These are phyloP conservation scores for Davidsoniella neocaledoniae DNA, from an alignment of 2,329 filamentous ascomycete genomes.

Conservation along the genomic window DNA sequence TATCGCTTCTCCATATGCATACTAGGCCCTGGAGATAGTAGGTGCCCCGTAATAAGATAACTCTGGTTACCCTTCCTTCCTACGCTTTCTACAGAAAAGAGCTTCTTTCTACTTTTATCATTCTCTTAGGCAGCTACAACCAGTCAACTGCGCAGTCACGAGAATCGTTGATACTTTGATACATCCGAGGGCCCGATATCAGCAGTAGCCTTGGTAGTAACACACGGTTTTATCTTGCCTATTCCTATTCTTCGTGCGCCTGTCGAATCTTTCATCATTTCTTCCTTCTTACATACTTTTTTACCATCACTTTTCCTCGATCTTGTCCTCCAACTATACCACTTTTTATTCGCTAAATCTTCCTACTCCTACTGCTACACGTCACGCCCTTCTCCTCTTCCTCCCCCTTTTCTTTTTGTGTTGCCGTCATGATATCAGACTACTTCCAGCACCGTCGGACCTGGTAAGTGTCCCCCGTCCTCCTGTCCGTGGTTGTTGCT, in stretches of 20 bases:
- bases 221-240: neutral
- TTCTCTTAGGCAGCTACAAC: too few species aligned
- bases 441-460: constrained; percentile 17
- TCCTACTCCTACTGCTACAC: neutral
- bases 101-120: too few species aligned
- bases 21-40: too few species aligned
- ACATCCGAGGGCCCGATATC: too few species aligned
- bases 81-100: too few species aligned
- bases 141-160: too few species aligned
- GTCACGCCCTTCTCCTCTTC: neutral
- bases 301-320: neutral
- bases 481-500: too few species aligned
- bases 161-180: too few species aligned
- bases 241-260: neutral
- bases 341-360: neutral
- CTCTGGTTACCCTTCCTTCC: too few species aligned
- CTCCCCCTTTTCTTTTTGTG: neutral
- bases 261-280: neutral
- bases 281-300: neutral
- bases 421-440: constrained; percentile 8
- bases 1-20: too few species aligned
- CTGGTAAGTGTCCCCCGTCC: constrained; percentile 18
- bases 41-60: too few species aligned
- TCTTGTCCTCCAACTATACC: neutral
- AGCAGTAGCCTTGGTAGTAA: neutral